Evolutionary conservation across 306 rosid species (phyloP), one percentile per base, ranked within the genome.

Genomic region (Medicago lupulina): DNA sequence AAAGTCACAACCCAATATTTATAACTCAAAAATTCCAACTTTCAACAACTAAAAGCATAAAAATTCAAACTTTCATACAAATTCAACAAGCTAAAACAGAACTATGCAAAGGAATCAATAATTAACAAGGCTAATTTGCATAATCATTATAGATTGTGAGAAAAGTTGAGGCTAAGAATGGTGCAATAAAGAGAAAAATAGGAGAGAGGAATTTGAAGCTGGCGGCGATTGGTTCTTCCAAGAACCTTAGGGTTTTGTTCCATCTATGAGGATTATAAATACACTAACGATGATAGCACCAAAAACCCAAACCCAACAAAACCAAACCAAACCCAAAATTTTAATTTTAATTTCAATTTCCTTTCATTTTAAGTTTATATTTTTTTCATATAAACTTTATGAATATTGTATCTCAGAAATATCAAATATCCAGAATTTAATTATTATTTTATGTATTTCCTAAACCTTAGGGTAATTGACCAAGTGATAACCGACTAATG

Each of bases 231-330:
- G 79, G 66, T 83, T 82, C 81, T 84, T 73, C 64, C 88, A 87
- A 90, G 93, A 90, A 92, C 89, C 93, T 86, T 90, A 88, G 91
- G 96, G 97, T 89, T 92, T 92, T 90, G 90, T 85, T 87, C 82
- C 86, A 85, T 70, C 19, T 73, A 82, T 31, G 80, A 79, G 62
- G 95, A 88, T 90, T 92, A 34, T 34, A 92, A 84, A 88, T 66
- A 66, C 70, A 16, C 50, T 61, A 36, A 62, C 44, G 44, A 40
- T 65, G 50, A 41, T 19, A 19, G 53, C n/a, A 14, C 5, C 12
- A 61, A 61, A 64, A 64, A 64, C 70, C 70, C 70, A 64, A 64
- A 64, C 70, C 70, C 50, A 59, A 25, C 5, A 21, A 59, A 59
- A 25, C 66, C 10, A 47, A 47, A 47, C 17, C 15, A 55, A 55